Percentiles rank a stretch among this genome's conserved stretches.
These are phyloP conservation scores for Trypanosoma cruzi DNA, from an alignment of 208 protist species.

Conservation along the genomic window DNA sequence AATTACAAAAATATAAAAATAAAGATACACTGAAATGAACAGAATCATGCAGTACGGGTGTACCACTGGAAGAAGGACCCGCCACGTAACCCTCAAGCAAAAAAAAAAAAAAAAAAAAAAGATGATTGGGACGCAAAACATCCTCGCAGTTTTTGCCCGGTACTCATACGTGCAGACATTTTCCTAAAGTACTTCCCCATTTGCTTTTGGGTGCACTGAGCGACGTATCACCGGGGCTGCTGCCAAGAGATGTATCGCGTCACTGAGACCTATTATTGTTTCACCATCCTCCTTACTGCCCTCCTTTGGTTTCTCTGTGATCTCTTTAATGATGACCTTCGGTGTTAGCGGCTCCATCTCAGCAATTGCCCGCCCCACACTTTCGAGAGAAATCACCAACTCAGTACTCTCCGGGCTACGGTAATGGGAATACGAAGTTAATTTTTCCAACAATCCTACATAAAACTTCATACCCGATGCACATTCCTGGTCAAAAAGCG, in stretches of 20 bases:
- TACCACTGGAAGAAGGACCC: no score
- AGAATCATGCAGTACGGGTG: no score
- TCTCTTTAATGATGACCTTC: slow-evolving; percentile 63
- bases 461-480: slow-evolving; percentile 55
- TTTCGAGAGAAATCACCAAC: slow-evolving; percentile 42
- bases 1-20: no score
- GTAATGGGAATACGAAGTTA: slow-evolving; percentile 38
- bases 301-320: slow-evolving; percentile 51
- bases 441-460: slow-evolving; percentile 40
- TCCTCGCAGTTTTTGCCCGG: background rate
- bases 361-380: slow-evolving; percentile 50
- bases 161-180: slow-evolving; percentile 20
- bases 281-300: slow-evolving; percentile 1
- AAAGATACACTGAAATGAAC: no score
- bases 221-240: slow-evolving; percentile 67
- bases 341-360: slow-evolving; percentile 73
- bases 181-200: slow-evolving; percentile 31
- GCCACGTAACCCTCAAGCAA: background rate
- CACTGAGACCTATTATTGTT: slow-evolving; percentile 46
- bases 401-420: slow-evolving; percentile 29
- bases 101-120: slow-evolving; percentile 1
- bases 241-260: slow-evolving; percentile 54
- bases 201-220: slow-evolving; percentile 25
- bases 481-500: slow-evolving; percentile 78
- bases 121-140: background rate